Conservation (phyloP, 1,139 yeast species). For the Saccharomyces hybrid region DNA sequence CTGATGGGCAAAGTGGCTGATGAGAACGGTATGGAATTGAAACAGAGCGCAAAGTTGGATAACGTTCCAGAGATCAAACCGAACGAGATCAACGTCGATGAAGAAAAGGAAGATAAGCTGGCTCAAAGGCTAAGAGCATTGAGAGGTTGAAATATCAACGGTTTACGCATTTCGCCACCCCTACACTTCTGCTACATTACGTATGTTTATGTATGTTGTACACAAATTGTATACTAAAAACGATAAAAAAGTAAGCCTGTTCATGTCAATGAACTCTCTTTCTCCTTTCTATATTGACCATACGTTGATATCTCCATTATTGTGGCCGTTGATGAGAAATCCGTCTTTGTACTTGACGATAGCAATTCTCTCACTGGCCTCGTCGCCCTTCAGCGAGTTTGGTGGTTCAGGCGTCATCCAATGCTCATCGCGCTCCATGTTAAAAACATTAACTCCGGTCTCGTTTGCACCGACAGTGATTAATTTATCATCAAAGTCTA, state of each 20-base stretch:
- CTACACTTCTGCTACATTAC: not conserved
- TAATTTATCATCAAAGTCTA: conserved; percentile 42
- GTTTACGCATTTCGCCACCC: not conserved
- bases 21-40: conserved; percentile 92
- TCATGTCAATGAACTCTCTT: not conserved
- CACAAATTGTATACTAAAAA: not conserved
- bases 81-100: conserved; percentile 40
- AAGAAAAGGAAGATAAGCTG: conserved; percentile 78
- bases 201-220: not conserved
- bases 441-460: not conserved
- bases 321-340: not conserved
- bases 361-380: not conserved
- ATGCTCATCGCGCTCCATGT: not conserved
- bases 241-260: not conserved
- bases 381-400: not conserved
- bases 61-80: conserved; percentile 39
- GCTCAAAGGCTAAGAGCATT: conserved; percentile 86
- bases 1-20: conserved; percentile 93
- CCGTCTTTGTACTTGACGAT: not conserved
- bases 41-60: conserved; percentile 56
- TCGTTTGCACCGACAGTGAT: not conserved
- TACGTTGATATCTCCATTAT: not conserved
- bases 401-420: not conserved
- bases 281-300: not conserved
- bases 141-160: conserved; percentile 32